These are phyloP conservation scores for Pontederia crassipes DNA, from an alignment of 176 grass and related monocot species.

Conservation along the genomic window DNA sequence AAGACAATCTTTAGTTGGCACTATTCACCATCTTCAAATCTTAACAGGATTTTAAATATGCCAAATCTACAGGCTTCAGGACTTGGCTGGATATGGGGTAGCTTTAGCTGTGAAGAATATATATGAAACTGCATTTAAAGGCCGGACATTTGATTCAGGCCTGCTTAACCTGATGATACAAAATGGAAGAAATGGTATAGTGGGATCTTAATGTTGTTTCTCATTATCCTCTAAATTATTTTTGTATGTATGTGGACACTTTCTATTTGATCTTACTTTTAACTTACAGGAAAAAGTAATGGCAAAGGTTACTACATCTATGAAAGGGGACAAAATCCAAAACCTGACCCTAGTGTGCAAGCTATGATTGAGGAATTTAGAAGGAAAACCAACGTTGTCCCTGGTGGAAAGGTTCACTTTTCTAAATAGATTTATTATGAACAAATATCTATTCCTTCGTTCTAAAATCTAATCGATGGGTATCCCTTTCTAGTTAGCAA, in stretches of 20 bases:
- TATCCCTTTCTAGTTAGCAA: too few species aligned
- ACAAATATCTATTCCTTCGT: slow-evolving; percentile 2
- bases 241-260: not conserved
- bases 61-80: slow-evolving; percentile 47
- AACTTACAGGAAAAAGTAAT: slow-evolving; percentile 59
- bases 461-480: too few species aligned
- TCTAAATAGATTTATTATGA: too few species aligned
- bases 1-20: too few species aligned
- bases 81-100: slow-evolving; percentile 92
- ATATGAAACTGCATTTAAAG: slow-evolving; percentile 44
- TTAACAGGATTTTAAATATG: too few species aligned
- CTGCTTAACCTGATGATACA: slow-evolving; percentile 50
- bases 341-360: slow-evolving; percentile 76
- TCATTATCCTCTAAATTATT: slow-evolving; percentile 3
- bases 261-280: slow-evolving; percentile 8
- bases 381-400: slow-evolving; percentile 44
- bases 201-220: slow-evolving; percentile 2
- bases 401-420: slow-evolving; percentile 55
- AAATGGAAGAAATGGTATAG: slow-evolving; percentile 64
- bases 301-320: slow-evolving; percentile 94
- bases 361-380: slow-evolving; percentile 63
- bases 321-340: slow-evolving; percentile 88
- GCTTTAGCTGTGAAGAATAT: slow-evolving; percentile 68
- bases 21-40: too few species aligned
- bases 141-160: slow-evolving; percentile 32